Percentiles rank a stretch among this genome's conserved stretches.
These are phyloP conservation scores for Collybia mongolica DNA, from an alignment of 768 basidiomycete species.

Conservation along the genomic window DNA sequence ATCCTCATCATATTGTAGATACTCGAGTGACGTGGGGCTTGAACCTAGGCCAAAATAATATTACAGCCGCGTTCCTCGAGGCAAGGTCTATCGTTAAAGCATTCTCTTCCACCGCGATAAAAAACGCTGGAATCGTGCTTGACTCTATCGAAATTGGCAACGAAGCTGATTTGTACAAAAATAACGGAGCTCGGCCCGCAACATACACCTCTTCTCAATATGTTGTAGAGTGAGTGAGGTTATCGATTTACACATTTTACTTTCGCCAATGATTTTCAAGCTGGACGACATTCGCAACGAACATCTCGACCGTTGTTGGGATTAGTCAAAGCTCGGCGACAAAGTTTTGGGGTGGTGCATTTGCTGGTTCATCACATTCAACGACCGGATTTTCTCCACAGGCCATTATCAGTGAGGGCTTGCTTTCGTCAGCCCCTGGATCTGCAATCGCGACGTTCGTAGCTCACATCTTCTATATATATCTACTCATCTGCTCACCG, in stretches of 20 bases:
- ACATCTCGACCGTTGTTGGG: constrained; percentile 38
- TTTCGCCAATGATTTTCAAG: constrained; percentile 24
- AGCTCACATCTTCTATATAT: background rate
- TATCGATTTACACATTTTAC: background rate
- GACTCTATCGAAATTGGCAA: constrained; percentile 66
- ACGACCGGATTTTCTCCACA: constrained; percentile 57
- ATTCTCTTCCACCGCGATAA: constrained; percentile 41
- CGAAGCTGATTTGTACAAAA: constrained; percentile 54
- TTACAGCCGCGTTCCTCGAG: constrained; percentile 48
- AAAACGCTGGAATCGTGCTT: constrained; percentile 39
- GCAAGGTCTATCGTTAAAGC: constrained; percentile 47
- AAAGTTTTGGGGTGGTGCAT: constrained; percentile 47
- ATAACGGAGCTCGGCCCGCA: constrained; percentile 39
- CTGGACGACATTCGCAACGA: constrained; percentile 52
- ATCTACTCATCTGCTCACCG: background rate
- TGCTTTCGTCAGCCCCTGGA: constrained; percentile 48
- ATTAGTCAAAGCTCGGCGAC: constrained; percentile 35
- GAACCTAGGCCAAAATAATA: constrained; percentile 55
- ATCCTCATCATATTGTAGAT: constrained; percentile 26
- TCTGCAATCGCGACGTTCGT: constrained; percentile 51
- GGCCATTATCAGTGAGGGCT: constrained; percentile 49
- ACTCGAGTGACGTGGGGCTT: constrained; percentile 68
- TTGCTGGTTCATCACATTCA: constrained; percentile 49
- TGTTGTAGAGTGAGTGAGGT: constrained; percentile 42
- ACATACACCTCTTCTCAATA: constrained; percentile 44